phyloP scores from a whole-genome alignment of 2,329 filamentous ascomycete genomes.

The Davidsoniella neocaledoniae region DNA sequence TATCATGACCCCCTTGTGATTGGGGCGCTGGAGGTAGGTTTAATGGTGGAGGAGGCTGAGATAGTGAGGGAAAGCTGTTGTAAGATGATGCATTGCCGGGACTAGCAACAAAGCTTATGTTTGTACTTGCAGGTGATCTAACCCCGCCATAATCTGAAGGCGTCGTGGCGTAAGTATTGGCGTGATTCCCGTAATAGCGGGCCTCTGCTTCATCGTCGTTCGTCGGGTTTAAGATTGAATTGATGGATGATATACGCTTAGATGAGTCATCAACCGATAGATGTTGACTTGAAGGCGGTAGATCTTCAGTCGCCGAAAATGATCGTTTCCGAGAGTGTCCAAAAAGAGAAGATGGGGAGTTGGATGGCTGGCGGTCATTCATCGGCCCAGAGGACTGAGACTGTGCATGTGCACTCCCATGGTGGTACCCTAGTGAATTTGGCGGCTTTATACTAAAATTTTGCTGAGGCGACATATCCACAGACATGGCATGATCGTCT shows the following conservation, averaged over 20 bases:
- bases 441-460: too few relatives aligned
- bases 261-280: slow-evolving; percentile 24
- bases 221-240: slow-evolving; percentile 52
- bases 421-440: neutral
- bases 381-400: slow-evolving; percentile 15
- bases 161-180: slow-evolving; percentile 6
- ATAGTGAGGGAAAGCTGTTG: neutral
- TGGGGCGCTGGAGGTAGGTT: neutral
- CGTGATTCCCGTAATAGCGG: slow-evolving; percentile 1
- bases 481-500: slow-evolving; percentile 2
- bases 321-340: slow-evolving; percentile 48
- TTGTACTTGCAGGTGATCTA: slow-evolving; percentile 5
- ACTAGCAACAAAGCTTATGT: slow-evolving; percentile 5
- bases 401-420: neutral
- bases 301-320: slow-evolving; percentile 43
- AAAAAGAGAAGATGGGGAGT: slow-evolving; percentile 44
- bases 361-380: slow-evolving; percentile 36
- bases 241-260: slow-evolving; percentile 57
- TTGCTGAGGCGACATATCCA: neutral
- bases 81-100: slow-evolving; percentile 2
- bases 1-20: slow-evolving; percentile 1
- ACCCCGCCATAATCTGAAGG: slow-evolving; percentile 5
- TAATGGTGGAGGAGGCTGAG: slow-evolving; percentile 2
- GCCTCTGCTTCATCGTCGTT: slow-evolving; percentile 9
- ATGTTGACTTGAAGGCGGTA: slow-evolving; percentile 23